Base-by-base conservation (phyloP, 257 asterid genomes). In the Nicotiana knightiana region DNA sequence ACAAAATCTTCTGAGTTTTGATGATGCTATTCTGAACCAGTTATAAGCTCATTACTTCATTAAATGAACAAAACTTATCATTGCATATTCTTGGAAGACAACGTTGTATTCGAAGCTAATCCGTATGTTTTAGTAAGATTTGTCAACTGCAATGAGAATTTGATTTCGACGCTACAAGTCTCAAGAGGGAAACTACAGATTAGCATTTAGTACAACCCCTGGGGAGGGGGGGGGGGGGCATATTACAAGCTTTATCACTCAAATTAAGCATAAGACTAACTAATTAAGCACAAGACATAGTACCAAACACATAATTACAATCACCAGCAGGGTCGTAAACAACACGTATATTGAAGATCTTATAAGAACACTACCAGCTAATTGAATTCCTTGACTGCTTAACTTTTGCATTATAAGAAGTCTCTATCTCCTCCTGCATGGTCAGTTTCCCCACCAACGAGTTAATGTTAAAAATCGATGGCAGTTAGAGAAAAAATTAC, bases 361-460 rank as follows among this genome's bases (percentile, higher is more conserved):
- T 75, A 51, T 2, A 73, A 35, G 77, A 57, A 48, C 81, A 59
- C 89, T 91, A 91, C 98, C 97, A 93, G 90, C 81, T 88, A 53
- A 93, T 83, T 66, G 89, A 33, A 87, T 89, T 88, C 84, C 88
- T 96, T 24, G 95, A 89, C 83, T 91, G 92, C 89, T 94, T 90
- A 85, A 87, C 82, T 88, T 90, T 91, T 30, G 91, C 90, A 62
- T 88, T 93, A 83, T 93, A 90, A 13, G 87, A 48, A 78, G 82
- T 86, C 86, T 91, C 97, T 53, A 92, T 96, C 76, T 93, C 99
- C 86, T 93, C 99, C 97, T 95, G 97, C 92, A 90, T 24, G 67
- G 78, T 65, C 46, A 32, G 46, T 65, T 71, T 24, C 79, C 37
- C 16, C 48, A 46, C 37, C 37, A 43, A 24, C 13, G 37, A 71